Evolutionary conservation across 1,139 yeast species (phyloP).

Genomic region (Nakaseomyces uthaithaninus): DNA sequence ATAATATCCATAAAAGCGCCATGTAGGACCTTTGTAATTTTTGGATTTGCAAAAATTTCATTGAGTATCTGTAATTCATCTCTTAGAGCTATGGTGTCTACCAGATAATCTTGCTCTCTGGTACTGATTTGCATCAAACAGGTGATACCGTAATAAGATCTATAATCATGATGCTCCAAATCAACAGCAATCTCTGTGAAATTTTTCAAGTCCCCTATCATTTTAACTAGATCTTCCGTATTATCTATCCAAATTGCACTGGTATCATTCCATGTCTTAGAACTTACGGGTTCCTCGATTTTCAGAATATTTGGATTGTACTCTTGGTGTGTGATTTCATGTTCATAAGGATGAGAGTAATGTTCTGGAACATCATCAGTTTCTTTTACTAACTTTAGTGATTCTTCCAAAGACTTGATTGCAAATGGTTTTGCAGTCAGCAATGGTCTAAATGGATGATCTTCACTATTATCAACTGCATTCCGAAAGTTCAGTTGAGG

Average conservation of each 20-base stretch:
- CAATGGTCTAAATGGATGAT: constrained; percentile 68
- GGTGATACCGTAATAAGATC: constrained; percentile 84
- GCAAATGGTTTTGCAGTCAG: constrained; percentile 66
- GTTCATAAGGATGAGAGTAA: constrained; percentile 73
- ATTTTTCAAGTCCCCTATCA: constrained; percentile 47
- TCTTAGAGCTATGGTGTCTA: constrained; percentile 69
- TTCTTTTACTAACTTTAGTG: constrained; percentile 38
- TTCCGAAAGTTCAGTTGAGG: constrained; percentile 62
- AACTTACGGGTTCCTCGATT: constrained; percentile 44
- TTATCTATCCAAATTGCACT: constrained; percentile 68
- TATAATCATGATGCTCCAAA: constrained; percentile 89
- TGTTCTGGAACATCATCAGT: constrained; percentile 45
- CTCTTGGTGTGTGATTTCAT: constrained; percentile 63
- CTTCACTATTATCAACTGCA: constrained; percentile 60
- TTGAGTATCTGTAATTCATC: constrained; percentile 65
- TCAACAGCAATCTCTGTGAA: constrained; percentile 81
- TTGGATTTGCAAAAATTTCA: constrained; percentile 70
- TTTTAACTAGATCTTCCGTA: constrained; percentile 40
- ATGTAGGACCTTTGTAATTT: constrained; percentile 78
- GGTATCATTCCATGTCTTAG: constrained; percentile 58
- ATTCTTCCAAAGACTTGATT: constrained; percentile 46
- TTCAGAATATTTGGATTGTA: constrained; percentile 56
- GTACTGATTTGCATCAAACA: constrained; percentile 91
- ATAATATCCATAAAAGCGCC: constrained; percentile 96
- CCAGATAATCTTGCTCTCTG: constrained; percentile 71